A percentile compares a stretch with the other conserved stretches of the same genome.
These are phyloP conservation scores for Lodderomyces margitis DNA, from an alignment of 1,139 yeast genomes.

Conservation along the genomic window DNA sequence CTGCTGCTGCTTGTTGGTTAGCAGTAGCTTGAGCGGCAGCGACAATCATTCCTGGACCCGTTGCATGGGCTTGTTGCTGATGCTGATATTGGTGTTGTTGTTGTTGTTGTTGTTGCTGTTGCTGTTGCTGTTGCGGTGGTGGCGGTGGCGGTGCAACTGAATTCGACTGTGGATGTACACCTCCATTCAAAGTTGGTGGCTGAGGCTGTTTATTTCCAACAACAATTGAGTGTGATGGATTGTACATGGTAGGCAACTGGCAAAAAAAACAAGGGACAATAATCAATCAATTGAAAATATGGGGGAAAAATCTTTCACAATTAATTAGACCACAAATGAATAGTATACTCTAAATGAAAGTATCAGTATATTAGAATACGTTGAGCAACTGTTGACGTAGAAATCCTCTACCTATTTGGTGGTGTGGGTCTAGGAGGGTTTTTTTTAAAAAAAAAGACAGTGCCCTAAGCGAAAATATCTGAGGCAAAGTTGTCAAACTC, in stretches of 20 bases:
- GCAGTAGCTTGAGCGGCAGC: conserved; percentile 15
- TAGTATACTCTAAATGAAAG: too few species aligned
- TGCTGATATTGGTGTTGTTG: conserved; percentile 7
- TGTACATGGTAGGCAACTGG: conserved; percentile 10
- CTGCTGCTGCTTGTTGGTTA: conserved; percentile 11
- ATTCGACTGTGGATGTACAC: conserved; percentile 10
- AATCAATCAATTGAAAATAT: too few species aligned
- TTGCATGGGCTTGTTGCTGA: conserved; percentile 7
- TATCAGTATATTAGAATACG: too few species aligned
- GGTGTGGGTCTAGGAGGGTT: background rate
- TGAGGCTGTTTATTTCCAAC: conserved; percentile 15
- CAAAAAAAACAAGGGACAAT: background rate
- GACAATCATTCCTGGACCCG: conserved; percentile 14
- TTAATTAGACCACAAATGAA: too few species aligned
- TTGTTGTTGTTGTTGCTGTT: conserved; percentile 5
- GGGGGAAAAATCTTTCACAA: too few species aligned
- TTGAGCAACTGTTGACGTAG: too few species aligned
- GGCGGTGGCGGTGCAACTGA: conserved; percentile 6
- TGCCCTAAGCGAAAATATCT: too few species aligned
- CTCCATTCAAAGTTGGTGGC: conserved; percentile 13
- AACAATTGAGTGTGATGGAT: conserved; percentile 13
- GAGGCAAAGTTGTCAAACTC: too few species aligned
- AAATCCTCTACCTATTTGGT: too few species aligned
- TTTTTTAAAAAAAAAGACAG: background rate
- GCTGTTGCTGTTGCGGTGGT: conserved; percentile 7